Conservation (phyloP, 441 rosid species). For the Rhodomyrtus psidioides region DNA sequence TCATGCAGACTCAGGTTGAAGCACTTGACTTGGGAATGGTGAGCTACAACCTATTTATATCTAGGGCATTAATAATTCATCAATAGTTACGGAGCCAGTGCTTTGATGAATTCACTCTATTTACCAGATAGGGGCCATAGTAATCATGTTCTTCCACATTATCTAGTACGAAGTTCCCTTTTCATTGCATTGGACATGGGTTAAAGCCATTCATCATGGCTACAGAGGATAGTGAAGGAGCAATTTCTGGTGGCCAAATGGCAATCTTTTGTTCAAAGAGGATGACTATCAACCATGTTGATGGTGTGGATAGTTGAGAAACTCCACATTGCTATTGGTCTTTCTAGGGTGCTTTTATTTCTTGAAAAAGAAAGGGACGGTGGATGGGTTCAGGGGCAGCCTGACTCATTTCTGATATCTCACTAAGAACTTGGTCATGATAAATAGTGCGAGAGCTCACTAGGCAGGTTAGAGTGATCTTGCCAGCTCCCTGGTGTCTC, state of each 20-base stretch:
- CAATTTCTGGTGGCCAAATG: not conserved
- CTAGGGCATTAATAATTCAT: not conserved
- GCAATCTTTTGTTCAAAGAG: not conserved
- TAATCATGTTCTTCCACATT: not conserved
- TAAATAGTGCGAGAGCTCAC: not conserved
- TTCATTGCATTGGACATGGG: not conserved
- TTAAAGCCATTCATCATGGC: not conserved
- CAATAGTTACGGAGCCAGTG: not conserved
- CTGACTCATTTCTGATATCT: not conserved
- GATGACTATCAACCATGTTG: not conserved
- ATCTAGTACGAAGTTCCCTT: not conserved
- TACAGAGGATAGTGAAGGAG: not conserved
- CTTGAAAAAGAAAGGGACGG: not conserved
- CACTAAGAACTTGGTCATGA: not conserved
- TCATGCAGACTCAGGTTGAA: not conserved
- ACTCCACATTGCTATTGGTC: not conserved
- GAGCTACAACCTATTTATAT: not conserved
- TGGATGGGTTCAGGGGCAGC: not conserved
- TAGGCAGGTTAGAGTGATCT: not conserved
- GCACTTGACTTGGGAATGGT: not conserved
- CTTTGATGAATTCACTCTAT: not conserved
- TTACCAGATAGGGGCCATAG: not conserved
- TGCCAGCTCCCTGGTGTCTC: not conserved
- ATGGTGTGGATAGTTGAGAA: not conserved
- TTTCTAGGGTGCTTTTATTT: not conserved